A percentile compares a stretch with the other conserved stretches of the same genome.
These are phyloP conservation scores for Ganoderma multipileum DNA, from an alignment of 1,284 basidiomycete species.

Conservation along the genomic window DNA sequence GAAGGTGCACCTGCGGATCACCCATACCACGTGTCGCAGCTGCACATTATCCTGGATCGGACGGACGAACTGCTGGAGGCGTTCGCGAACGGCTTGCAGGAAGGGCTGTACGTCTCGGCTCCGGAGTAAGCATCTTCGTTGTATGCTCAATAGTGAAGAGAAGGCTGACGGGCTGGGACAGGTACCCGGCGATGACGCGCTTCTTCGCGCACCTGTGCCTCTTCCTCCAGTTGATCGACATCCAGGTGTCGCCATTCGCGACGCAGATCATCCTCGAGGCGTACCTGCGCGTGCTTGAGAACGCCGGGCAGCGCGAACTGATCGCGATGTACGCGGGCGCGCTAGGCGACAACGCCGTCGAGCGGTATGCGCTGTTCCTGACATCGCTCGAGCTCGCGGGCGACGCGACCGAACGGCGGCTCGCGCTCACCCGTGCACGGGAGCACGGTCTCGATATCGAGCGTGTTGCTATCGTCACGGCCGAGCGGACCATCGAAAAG, in stretches of 20 bases:
- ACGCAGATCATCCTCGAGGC: constrained; percentile 87
- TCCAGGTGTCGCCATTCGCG: constrained; percentile 74
- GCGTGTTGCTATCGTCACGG: constrained; percentile 83
- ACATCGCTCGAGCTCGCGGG: constrained; percentile 80
- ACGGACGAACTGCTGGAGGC: constrained; percentile 74
- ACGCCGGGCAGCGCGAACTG: constrained; percentile 76
- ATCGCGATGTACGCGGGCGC: constrained; percentile 95
- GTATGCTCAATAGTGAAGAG: neutral
- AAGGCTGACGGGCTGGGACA: constrained; percentile 35
- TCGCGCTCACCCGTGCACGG: constrained; percentile 78
- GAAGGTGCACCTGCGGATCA: constrained; percentile 77
- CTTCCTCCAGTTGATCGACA: constrained; percentile 84
- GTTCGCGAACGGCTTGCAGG: constrained; percentile 69
- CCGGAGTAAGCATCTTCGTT: constrained; percentile 63
- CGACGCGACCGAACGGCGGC: constrained; percentile 71
- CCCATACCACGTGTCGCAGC: constrained; percentile 87
- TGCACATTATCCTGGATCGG: constrained; percentile 84
- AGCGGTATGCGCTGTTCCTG: constrained; percentile 93
- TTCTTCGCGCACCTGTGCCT: constrained; percentile 98
- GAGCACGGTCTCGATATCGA: constrained; percentile 88
- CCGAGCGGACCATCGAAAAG: constrained; percentile 79
- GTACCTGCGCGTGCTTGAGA: constrained; percentile 88
- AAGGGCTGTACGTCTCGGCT: constrained; percentile 55
- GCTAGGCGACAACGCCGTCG: constrained; percentile 90
- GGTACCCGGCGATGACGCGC: constrained; percentile 75